A percentile compares a stretch with the other conserved stretches of the same genome.
These are phyloP conservation scores for Millerago galiae DNA, from an alignment of 805 yeast species.

Conservation along the genomic window DNA sequence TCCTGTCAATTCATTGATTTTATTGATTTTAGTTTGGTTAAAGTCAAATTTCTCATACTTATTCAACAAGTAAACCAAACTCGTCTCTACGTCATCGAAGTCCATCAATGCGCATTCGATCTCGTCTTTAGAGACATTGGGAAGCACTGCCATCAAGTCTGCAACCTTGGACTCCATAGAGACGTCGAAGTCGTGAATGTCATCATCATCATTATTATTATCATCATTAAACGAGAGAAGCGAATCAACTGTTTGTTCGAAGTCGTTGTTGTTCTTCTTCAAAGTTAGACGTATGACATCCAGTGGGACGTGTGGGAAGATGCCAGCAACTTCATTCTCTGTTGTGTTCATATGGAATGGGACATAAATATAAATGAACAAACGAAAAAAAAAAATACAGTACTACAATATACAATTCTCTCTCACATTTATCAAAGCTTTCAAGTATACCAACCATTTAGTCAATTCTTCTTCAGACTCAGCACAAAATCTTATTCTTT, in stretches of 20 bases:
- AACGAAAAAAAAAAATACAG: too few relatives aligned
- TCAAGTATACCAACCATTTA: slow-evolving; percentile 43
- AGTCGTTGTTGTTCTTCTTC: background rate
- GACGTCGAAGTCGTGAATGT: background rate
- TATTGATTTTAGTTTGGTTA: background rate
- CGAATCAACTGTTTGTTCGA: slow-evolving; percentile 1
- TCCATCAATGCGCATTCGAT: background rate
- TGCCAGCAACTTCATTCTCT: too few relatives aligned
- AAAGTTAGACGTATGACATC: too few relatives aligned
- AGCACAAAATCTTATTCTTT: slow-evolving; percentile 39
- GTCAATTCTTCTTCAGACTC: slow-evolving; percentile 39
- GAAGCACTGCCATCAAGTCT: background rate
- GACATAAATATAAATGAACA: too few relatives aligned
- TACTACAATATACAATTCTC: slow-evolving; percentile 6
- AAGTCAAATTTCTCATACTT: background rate
- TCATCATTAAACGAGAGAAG: slow-evolving; percentile 1
- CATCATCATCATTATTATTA: background rate
- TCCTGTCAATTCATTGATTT: background rate
- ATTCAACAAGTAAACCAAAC: background rate
- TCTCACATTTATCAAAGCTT: slow-evolving; percentile 25
- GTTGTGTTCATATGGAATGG: too few relatives aligned
- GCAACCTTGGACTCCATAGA: background rate
- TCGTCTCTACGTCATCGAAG: background rate
- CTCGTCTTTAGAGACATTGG: background rate
- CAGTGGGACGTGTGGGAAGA: too few relatives aligned